Evolutionary conservation across 768 basidiomycete genomes (phyloP), one percentile per base, ranked within the genome.

Genomic region (Dioszegia aurantiaca): DNA sequence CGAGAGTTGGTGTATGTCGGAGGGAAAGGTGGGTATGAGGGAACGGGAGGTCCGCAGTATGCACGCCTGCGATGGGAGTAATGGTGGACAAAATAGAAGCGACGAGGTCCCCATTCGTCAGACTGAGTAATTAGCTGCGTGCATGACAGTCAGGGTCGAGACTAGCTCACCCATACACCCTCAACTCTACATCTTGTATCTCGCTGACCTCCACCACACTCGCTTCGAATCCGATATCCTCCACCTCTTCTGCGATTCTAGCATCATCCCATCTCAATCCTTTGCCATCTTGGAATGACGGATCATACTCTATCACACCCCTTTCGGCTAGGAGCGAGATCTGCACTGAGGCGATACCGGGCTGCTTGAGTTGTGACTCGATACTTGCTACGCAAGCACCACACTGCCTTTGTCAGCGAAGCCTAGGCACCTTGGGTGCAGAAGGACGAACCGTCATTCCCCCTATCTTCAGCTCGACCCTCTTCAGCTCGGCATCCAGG

Each of bases 281-380:
- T 56, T 62, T 47, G 21, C 33, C 37, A 49, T 70, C 47, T 30
- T 66, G 49, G 46, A 79, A 70, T 0, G 79, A 70, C 1, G 89
- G 84, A 67, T 98, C 91, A 68, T 87, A 99, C 74, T 94, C 91
- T 63, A 99, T 80, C 44, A 90, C 82, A 3, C 86, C 94, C 14
- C 94, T 86, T 76, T 99, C 94, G 12, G 95, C 90, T 24, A 99
- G 82, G n/a, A 99, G 82, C 23, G 93, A 93, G n/a, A 99, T 92
- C 72, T 91, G 90, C 60, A 95, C 79, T 11, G 87, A 88, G 60
- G 85, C 78, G 49, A 99, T 92, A n/a, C 95, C 95, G n/a, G 84
- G 79, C 74, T 93, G 89, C 16, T 59, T 48, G 12, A 78, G 62
- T 44, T 69, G 65, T 3, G 54, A 55, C 58, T 78, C 77, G 55